Base-by-base conservation (phyloP, 345 rosid species). In the Dimocarpus longan region DNA sequence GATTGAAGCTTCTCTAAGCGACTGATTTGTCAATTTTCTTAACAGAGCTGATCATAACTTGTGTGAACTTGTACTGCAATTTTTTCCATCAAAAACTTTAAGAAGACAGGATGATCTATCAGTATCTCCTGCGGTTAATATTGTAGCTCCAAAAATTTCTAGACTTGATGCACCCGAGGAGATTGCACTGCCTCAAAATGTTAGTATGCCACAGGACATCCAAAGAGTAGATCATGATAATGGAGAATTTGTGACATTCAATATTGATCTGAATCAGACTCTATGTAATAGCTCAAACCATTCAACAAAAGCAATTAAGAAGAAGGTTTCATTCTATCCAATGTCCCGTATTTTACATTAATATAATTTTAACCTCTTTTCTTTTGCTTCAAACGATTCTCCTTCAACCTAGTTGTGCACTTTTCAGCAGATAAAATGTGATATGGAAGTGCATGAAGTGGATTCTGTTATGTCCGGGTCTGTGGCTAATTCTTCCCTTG, bases 31-130 rank as follows among this genome's bases (percentile, higher is more conserved):
- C 15, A 63, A 63, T 32, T 28, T 63, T 63, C 37, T 63, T 63
- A 11, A 32, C 46, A 78, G 80, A 70, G 52, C 54, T 21, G 75
- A 78, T 28, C 48, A 48, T 60, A 78, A 62, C 63, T 70, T 62
- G 64, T 48, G 50, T 40, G 59, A 70, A 32, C 70, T 78, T 28
- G 63, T 78, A 7, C 48, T 2, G 40, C 80, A 70, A 78, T 26
- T 70, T 24, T 26, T 32, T 19, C 80, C 80, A 5, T 24, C 10
- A 8, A 74, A 19, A 59, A 57, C 44, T 10, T 16, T 67, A 19
- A 68, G 21, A 39, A 54, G 65, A 77, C 67, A 43, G 10, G 78
- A 46, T 28, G n/a, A 26, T 22, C 4, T 13, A 18, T 46, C 71
- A 21, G n/a, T 16, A 64, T 5, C 70, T 75, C 66, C 70, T 28